Evolutionary conservation across 164 flowering plant genomes (phyloP).

Genomic region (Tetrastigma voinierianum): DNA sequence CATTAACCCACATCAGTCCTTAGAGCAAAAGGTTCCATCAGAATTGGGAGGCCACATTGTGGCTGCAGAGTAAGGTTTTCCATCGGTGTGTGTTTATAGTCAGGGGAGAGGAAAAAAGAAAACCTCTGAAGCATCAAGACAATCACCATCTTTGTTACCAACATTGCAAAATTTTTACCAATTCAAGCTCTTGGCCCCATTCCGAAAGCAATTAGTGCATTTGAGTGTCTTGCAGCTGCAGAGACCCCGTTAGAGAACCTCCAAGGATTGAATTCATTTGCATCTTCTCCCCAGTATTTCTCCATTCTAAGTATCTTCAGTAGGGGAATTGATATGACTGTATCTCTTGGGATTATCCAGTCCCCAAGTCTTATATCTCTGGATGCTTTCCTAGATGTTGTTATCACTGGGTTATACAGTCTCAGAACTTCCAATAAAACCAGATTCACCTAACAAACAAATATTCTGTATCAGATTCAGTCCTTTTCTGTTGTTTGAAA

Average conservation of each 20-base stretch:
- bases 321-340: conserved; percentile 17
- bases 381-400: conserved; percentile 13
- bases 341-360: conserved; percentile 25
- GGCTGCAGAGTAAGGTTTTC: conserved; percentile 27
- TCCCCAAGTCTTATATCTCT: conserved; percentile 31
- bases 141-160: conserved; percentile 32
- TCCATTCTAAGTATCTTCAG: conserved; percentile 18
- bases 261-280: conserved; percentile 38
- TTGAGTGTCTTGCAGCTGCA: conserved; percentile 37
- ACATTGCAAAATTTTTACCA: conserved; percentile 42
- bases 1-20: too few relatives aligned
- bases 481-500: too few relatives aligned
- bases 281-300: conserved; percentile 44
- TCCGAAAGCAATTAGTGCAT: conserved; percentile 31
- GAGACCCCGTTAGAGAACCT: conserved; percentile 36
- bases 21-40: conserved; percentile 7
- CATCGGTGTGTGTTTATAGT: conserved; percentile 33
- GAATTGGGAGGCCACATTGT: conserved; percentile 30
- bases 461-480: neutral
- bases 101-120: conserved; percentile 28
- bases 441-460: conserved; percentile 33
- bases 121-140: conserved; percentile 31
- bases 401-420: conserved; percentile 31
- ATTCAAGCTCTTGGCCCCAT: conserved; percentile 33
- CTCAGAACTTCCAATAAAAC: conserved; percentile 35